Evolutionary conservation across 2,329 filamentous ascomycete genomes (phyloP), one percentile per base, ranked within the genome.

Genomic region (Aspergillus sp.): DNA sequence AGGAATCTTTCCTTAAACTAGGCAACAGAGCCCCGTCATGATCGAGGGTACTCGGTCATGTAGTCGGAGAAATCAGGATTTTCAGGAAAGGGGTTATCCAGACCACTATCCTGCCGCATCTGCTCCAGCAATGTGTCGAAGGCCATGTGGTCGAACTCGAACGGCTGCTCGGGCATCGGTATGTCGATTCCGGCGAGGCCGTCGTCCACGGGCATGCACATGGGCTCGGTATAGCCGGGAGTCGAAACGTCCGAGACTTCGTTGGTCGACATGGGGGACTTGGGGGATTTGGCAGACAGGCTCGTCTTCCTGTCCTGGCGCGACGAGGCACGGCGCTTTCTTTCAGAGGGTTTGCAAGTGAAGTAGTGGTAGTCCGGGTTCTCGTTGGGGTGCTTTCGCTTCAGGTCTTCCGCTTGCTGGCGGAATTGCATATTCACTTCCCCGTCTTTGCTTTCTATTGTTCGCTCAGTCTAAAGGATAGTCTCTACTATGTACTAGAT

Each of bases 361-460:
- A 78, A 73, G 62, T 81, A 81, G 52, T 79, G 75, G 65, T 81
- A 81, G 51, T 76, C 70, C 6, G 79, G 78, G 63, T 80, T 70
- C 16, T 75, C 68, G 49, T 70, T 62, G 9, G 72, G 65, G 59
- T 81, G 79, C 60, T 78, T 70, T 29, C 59, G 63, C 64, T 80
- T 80, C 36, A 73, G 65, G 14, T 75, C 67, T 16, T 77, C 73
- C 6, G 80, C 76, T 49, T 76, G 65, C 24, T 61, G 64, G 58
- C 73, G 77, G 67, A 73, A 81, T 39, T 73, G 64, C 18, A 69
- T 68, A 55, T 74, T 77, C 56, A 75, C 69, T 9, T 71, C 67
- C 20, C 72, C 67, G 16, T 67, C 63, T 31, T 72, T 6, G 22
- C 36, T 16, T n/a, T 42, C 42, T 24, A 31, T 32, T 4, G 49